phyloP scores from a whole-genome alignment of 2,329 filamentous ascomycete genomes.

The Fusarium continuum region DNA sequence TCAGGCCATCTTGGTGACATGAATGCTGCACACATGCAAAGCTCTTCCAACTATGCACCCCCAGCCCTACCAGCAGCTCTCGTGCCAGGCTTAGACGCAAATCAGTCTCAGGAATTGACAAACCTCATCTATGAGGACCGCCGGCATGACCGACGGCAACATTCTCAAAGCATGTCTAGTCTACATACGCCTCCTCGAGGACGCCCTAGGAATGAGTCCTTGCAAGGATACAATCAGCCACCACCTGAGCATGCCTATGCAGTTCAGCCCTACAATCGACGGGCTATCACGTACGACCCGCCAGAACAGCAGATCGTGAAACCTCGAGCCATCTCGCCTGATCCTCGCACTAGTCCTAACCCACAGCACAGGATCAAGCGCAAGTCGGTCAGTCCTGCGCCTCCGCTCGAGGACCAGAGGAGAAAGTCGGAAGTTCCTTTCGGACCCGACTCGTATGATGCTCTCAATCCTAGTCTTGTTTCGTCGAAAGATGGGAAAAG shows the following conservation, averaged over 20 bases:
- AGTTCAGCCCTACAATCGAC: conserved; percentile 57
- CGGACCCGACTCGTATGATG: conserved; percentile 78
- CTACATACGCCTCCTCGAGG: conserved; percentile 55
- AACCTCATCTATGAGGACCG: conserved; percentile 67
- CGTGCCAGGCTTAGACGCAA: conserved; percentile 68
- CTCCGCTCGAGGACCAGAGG: conserved; percentile 59
- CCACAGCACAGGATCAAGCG: conserved; percentile 66
- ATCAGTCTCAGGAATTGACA: conserved; percentile 64
- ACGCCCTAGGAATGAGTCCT: conserved; percentile 43
- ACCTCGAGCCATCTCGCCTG: conserved; percentile 52
- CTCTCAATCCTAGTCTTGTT: conserved; percentile 69
- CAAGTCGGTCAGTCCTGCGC: conserved; percentile 79
- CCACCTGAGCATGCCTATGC: conserved; percentile 46
- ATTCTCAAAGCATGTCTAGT: conserved; percentile 51
- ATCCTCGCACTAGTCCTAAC: conserved; percentile 49
- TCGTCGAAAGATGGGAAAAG: conserved; percentile 45
- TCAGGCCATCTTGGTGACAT: conserved; percentile 49
- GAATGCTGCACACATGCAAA: conserved; percentile 48
- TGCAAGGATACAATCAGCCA: conserved; percentile 40
- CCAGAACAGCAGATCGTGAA: conserved; percentile 40
- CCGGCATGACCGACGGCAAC: conserved; percentile 57
- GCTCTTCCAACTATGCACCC: conserved; percentile 51
- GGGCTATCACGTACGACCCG: conserved; percentile 52
- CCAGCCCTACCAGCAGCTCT: conserved; percentile 65
- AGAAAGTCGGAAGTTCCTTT: conserved; percentile 73